These are phyloP conservation scores for Anthoceros angustus DNA, from an alignment of 225 moss, liverwort and hornwort species.

Conservation along the genomic window DNA sequence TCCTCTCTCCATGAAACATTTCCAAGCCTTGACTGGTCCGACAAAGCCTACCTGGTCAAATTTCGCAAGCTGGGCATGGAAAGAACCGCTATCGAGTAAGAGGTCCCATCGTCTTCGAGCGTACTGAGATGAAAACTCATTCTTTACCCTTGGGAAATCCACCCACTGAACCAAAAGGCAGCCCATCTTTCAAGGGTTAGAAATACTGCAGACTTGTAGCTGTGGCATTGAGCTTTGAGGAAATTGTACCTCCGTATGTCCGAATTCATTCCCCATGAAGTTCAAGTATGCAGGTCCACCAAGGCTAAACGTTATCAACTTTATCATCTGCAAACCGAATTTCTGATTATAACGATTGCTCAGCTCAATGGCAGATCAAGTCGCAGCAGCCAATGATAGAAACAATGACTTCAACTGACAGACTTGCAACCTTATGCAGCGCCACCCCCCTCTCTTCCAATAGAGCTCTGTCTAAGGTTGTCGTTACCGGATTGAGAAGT, in stretches of 20 bases:
- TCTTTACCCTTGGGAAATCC: conserved; percentile 80
- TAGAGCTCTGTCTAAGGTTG: not conserved
- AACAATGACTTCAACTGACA: not conserved
- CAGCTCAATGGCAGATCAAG: not conserved
- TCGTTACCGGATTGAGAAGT: conserved; percentile 17
- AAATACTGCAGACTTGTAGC: not conserved
- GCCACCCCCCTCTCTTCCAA: not conserved
- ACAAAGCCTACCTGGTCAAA: conserved; percentile 59
- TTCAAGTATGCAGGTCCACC: conserved; percentile 81
- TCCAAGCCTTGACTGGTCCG: not conserved
- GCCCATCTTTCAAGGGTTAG: not conserved
- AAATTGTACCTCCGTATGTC: conserved; percentile 70
- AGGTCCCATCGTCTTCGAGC: conserved; percentile 74
- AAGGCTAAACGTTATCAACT: conserved; percentile 63
- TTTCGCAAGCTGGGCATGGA: conserved; percentile 60
- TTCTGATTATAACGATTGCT: not conserved
- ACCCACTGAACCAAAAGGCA: conserved; percentile 36
- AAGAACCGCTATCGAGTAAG: conserved; percentile 33
- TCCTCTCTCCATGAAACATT: not conserved
- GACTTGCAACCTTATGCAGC: not conserved
- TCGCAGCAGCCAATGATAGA: no score
- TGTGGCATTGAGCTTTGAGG: not conserved
- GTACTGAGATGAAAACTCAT: conserved; percentile 44
- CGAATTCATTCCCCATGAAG: conserved; percentile 96
- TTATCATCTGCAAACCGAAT: conserved; percentile 50